Base-by-base conservation (phyloP, 768 basidiomycete genomes). In the Kwoniella newhampshirensis region DNA sequence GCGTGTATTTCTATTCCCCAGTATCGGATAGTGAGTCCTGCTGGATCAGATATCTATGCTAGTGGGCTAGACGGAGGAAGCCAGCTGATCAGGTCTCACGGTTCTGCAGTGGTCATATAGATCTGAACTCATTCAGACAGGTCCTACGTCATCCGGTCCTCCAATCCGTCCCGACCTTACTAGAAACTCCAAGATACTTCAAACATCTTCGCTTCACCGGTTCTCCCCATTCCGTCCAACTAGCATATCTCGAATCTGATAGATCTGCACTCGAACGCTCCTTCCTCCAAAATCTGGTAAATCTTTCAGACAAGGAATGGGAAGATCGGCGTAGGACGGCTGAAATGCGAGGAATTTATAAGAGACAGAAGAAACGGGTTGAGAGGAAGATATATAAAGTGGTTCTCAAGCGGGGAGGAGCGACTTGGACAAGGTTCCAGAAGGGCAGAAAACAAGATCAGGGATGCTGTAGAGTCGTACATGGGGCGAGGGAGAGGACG, bases 21-120 rank as follows among this genome's bases (percentile, higher is more conserved):
- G 55, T 35, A 50, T 54, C 57, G 52, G 53, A 20, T 53, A n/a
- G 56, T 58, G 36, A 54, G 61, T 58, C 4, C n/a, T n/a, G n/a
- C n/a, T n/a, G n/a, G n/a, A n/a, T n/a, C n/a, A n/a, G n/a, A n/a
- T n/a, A n/a, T n/a, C n/a, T n/a, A n/a, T n/a, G n/a, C n/a, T n/a
- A n/a, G n/a, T n/a, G n/a, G n/a, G n/a, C n/a, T n/a, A n/a, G n/a
- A n/a, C n/a, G n/a, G n/a, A n/a, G n/a, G n/a, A n/a, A n/a, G n/a
- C n/a, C n/a, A 26, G 21, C 37, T 25, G 50, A 25, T 21, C 15
- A 20, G 26, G 26, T 17, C 11, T 32, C 42, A 41, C n/a, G 43
- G 1, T 20, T 45, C 3, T 41, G 6, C 51, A 62, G 52, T 26
- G 54, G 54, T 4, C 30, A 51, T n/a, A 46, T 59, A 18, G 53